phyloP scores from a whole-genome alignment of 75 land plant genomes.

The Gnetum montanum region DNA sequence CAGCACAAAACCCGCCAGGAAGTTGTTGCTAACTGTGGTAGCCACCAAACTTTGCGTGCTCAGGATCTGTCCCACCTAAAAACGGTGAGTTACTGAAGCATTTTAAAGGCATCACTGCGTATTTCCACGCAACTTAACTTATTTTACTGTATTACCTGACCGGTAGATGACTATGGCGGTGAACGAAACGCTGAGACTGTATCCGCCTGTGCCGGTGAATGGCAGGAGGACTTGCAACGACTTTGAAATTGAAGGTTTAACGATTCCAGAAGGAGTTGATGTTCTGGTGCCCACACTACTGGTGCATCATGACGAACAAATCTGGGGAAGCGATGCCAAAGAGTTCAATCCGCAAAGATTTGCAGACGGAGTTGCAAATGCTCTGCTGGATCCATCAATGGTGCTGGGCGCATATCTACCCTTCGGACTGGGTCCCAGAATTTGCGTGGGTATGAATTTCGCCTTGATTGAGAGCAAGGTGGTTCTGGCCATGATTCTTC shows the following conservation, averaged over 20 bases:
- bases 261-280: constrained; percentile 55
- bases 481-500: constrained; percentile 52
- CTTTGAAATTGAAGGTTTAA: constrained; percentile 42
- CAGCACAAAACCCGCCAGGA: constrained; percentile 74
- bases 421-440: constrained; percentile 54
- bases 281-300: constrained; percentile 54
- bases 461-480: constrained; percentile 74
- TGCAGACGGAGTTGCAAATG: constrained; percentile 17
- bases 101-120: too few relatives aligned
- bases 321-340: constrained; percentile 70
- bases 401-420: constrained; percentile 37
- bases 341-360: constrained; percentile 74
- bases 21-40: constrained; percentile 18
- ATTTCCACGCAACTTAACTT: too few relatives aligned
- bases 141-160: too few relatives aligned
- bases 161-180: constrained; percentile 71
- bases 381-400: constrained; percentile 24
- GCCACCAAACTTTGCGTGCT: too few relatives aligned
- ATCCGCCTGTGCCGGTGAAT: constrained; percentile 47
- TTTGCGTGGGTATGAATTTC: constrained; percentile 64
- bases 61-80: too few relatives aligned
- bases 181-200: constrained; percentile 64
- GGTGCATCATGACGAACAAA: constrained; percentile 46
- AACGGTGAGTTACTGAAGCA: too few relatives aligned
- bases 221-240: constrained; percentile 51